A percentile compares a stretch with the other conserved stretches of the same genome.
phyloP scores from a whole-genome alignment of 352 stramenopile genomes.

The Phytopythium sindhum region DNA sequence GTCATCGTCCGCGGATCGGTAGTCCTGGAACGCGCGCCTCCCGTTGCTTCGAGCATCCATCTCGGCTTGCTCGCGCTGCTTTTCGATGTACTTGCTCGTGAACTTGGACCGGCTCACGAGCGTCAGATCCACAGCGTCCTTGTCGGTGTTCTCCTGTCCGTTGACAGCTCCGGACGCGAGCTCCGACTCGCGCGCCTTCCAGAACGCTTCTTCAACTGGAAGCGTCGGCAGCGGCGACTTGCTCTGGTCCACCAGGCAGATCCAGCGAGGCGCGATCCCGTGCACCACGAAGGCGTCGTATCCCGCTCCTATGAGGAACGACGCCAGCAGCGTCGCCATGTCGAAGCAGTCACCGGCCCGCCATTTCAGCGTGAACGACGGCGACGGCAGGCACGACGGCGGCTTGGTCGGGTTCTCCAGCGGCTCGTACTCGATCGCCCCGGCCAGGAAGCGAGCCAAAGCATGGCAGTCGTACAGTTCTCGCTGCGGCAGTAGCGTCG shows the following conservation, averaged over 20 bases:
- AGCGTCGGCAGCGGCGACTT: slow-evolving; percentile 63
- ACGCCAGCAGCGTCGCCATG: slow-evolving; percentile 84
- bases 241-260: slow-evolving; percentile 91
- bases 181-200: slow-evolving; percentile 38
- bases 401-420: slow-evolving; percentile 78
- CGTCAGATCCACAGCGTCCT: slow-evolving; percentile 20
- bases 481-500: slow-evolving; percentile 89
- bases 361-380: slow-evolving; percentile 86
- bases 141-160: slow-evolving; percentile 1
- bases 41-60: slow-evolving; percentile 41
- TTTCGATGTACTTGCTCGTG: slow-evolving; percentile 62
- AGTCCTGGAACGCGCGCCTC: slow-evolving; percentile 32
- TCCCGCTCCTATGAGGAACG: slow-evolving; percentile 90
- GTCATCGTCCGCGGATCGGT: slow-evolving; percentile 38
- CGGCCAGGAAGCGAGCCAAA: slow-evolving; percentile 87
- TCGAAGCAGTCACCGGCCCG: slow-evolving; percentile 92
- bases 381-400: slow-evolving; percentile 77
- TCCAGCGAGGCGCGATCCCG: slow-evolving; percentile 81
- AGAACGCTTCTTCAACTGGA: slow-evolving; percentile 43
- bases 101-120: slow-evolving; percentile 58
- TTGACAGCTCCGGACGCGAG: not conserved
- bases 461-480: slow-evolving; percentile 91
- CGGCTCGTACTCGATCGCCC: slow-evolving; percentile 92
- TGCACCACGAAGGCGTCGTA: slow-evolving; percentile 95
- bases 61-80: slow-evolving; percentile 42